Conservation (phyloP, 2,329 filamentous ascomycete genomes). For the Phaeoacremonium minimum region DNA sequence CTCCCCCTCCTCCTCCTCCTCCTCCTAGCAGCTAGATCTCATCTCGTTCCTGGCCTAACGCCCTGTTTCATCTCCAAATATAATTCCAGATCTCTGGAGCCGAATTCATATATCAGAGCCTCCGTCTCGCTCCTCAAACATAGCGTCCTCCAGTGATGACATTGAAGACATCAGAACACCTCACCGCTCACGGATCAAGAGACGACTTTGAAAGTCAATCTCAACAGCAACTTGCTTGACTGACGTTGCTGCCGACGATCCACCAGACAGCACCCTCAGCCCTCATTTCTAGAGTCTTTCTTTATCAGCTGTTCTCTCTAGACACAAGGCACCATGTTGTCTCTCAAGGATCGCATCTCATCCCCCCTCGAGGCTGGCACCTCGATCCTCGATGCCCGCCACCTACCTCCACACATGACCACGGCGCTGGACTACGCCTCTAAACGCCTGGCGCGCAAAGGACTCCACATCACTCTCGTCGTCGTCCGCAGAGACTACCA, state of each 20-base stretch:
- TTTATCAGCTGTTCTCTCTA: neutral
- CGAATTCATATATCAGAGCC: neutral
- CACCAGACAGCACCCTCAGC: neutral
- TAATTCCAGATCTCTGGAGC: neutral
- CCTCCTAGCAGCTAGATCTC: neutral
- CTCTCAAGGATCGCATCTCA: slow-evolving; percentile 54
- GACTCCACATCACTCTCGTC: slow-evolving; percentile 52
- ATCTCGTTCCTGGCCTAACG: neutral
- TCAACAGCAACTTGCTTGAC: no score
- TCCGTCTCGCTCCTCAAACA: neutral
- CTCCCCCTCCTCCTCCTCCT: slow-evolving; percentile 4
- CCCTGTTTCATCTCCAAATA: neutral
- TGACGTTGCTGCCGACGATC: no score
- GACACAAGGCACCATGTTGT: slow-evolving; percentile 19
- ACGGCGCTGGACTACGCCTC: slow-evolving; percentile 57
- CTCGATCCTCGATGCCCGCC: slow-evolving; percentile 53
- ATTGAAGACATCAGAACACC: no score
- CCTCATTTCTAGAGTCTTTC: neutral
- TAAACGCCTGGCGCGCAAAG: slow-evolving; percentile 48
- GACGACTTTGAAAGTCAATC: no score
- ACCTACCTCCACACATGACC: slow-evolving; percentile 50
- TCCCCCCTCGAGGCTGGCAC: slow-evolving; percentile 59
- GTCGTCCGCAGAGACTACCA: slow-evolving; percentile 54
- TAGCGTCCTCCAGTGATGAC: no score
- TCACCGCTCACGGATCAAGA: no score